Evolutionary conservation across 768 basidiomycete species (phyloP).

Genomic region (Russula sp.): DNA sequence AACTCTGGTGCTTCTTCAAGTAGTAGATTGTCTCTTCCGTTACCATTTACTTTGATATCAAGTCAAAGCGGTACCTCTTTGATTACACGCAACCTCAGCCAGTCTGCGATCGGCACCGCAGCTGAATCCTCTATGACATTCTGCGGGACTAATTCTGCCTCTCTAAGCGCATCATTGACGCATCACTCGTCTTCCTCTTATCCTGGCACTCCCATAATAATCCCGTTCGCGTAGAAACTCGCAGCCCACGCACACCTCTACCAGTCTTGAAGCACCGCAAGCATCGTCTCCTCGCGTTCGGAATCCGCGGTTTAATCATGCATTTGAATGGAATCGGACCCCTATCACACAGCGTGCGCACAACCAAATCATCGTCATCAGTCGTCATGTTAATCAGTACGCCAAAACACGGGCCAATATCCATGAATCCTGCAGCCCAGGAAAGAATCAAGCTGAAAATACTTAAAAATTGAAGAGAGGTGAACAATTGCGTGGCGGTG

Average conservation of each 20-base stretch:
- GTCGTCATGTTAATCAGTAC: not conserved
- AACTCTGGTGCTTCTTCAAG: not conserved
- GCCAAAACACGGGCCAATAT: not conserved
- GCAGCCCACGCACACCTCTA: too few species aligned
- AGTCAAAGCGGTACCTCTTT: not conserved
- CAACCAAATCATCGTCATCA: not conserved
- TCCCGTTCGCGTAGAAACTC: too few species aligned
- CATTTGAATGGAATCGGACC: conserved; percentile 21
- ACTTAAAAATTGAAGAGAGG: conserved; percentile 5
- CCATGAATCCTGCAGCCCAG: not conserved
- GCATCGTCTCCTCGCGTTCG: not conserved
- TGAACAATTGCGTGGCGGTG: conserved; percentile 11
- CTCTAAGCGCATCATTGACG: not conserved
- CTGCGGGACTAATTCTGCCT: not conserved
- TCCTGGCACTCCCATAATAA: too few species aligned
- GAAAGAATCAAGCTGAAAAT: not conserved
- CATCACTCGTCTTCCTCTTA: too few species aligned
- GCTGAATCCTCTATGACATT: not conserved
- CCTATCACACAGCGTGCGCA: not conserved
- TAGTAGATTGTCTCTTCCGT: not conserved
- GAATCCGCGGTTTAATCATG: conserved; percentile 15
- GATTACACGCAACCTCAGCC: not conserved
- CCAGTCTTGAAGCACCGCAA: conserved; percentile 11
- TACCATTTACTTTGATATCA: not conserved
- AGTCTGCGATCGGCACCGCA: not conserved